phyloP scores from a whole-genome alignment of 1,284 basidiomycete species.

The Fomitopsis palustris region DNA sequence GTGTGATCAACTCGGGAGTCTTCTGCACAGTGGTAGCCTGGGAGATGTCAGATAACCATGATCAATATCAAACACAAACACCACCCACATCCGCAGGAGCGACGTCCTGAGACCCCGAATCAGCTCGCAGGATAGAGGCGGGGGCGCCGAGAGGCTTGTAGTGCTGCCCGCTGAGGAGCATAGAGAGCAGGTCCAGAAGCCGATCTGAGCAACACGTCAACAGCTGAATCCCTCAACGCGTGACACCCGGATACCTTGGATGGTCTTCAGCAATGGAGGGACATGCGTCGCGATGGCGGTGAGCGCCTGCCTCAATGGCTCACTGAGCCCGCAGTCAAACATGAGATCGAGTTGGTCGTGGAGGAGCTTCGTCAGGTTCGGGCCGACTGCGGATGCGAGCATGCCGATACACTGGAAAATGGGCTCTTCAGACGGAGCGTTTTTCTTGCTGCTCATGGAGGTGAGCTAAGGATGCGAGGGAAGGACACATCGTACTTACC shows the following conservation, averaged over 20 bases:
- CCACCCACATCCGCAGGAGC: constrained; percentile 50
- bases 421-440: constrained; percentile 89
- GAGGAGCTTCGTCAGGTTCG: constrained; percentile 91
- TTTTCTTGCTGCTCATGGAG: constrained; percentile 69
- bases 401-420: constrained; percentile 98
- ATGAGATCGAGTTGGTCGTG: constrained; percentile 97
- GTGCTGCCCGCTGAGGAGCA: constrained; percentile 77
- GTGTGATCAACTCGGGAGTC: constrained; percentile 73
- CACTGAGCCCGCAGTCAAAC: constrained; percentile 93
- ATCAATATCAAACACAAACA: background rate
- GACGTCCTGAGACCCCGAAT: constrained; percentile 54
- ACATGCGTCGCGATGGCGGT: constrained; percentile 87
- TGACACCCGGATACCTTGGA: constrained; percentile 66
- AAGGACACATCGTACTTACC: constrained; percentile 45
- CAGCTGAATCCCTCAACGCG: background rate
- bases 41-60: constrained; percentile 4
- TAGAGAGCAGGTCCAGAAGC: constrained; percentile 79
- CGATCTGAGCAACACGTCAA: constrained; percentile 54
- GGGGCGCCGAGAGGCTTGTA: constrained; percentile 88
- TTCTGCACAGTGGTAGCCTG: constrained; percentile 49
- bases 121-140: constrained; percentile 48
- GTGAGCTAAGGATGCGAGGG: constrained; percentile 10
- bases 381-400: constrained; percentile 93
- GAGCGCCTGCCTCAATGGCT: constrained; percentile 84
- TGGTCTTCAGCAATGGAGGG: constrained; percentile 86